These are phyloP conservation scores for Boletus eberwhitei DNA, from an alignment of 768 basidiomycete genomes.

Conservation along the genomic window DNA sequence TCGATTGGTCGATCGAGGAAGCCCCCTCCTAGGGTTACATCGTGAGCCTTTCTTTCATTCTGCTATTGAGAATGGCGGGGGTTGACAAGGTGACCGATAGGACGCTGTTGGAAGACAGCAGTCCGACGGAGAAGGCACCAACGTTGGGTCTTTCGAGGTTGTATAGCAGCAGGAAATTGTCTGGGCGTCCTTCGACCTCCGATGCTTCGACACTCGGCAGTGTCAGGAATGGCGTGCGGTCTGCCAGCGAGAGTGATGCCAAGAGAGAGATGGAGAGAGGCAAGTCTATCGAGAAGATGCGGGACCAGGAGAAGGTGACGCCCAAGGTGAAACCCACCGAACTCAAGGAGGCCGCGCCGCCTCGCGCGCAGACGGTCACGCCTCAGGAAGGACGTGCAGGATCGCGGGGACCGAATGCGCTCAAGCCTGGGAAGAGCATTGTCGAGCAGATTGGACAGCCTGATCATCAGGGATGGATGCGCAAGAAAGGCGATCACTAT, in stretches of 20 bases:
- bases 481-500: constrained; percentile 92
- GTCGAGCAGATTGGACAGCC: constrained; percentile 87
- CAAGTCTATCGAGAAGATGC: constrained; percentile 20
- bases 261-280: constrained; percentile 20
- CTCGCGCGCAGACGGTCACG: constrained; percentile 55
- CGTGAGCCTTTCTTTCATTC: constrained; percentile 42
- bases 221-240: constrained; percentile 21
- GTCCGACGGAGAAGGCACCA: constrained; percentile 41
- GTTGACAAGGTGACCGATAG: constrained; percentile 16
- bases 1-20: constrained; percentile 70
- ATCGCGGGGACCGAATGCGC: constrained; percentile 31
- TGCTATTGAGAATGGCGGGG: background rate
- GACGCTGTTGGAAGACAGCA: constrained; percentile 33
- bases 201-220: constrained; percentile 32
- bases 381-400: constrained; percentile 24
- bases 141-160: constrained; percentile 51
- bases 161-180: constrained; percentile 41
- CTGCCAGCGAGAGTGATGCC: constrained; percentile 19
- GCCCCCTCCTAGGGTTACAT: constrained; percentile 71
- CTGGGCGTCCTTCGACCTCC: constrained; percentile 41
- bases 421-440: constrained; percentile 68
- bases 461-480: constrained; percentile 92
- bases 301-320: constrained; percentile 20
- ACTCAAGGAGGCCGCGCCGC: constrained; percentile 36
- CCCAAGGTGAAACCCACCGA: constrained; percentile 17